phyloP scores from a whole-genome alignment of 2,329 filamentous ascomycete genomes.

The Cladophialophora psammophila region DNA sequence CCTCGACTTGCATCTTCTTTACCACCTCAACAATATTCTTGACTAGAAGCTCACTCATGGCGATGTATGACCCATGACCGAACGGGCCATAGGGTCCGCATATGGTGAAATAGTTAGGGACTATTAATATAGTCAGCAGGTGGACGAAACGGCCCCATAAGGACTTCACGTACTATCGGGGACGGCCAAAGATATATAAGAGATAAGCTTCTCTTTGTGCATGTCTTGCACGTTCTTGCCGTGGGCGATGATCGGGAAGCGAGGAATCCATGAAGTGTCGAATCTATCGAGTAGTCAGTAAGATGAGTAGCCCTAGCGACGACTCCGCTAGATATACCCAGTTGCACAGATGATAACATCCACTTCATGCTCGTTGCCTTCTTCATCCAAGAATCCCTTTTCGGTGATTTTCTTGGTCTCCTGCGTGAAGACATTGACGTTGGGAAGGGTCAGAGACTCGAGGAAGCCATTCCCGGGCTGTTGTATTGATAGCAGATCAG shows the following conservation, averaged over 20 bases:
- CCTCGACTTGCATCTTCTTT: constrained; percentile 25
- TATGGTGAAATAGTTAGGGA: constrained; percentile 42
- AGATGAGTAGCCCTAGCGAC: too few relatives aligned
- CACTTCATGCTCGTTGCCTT: too few relatives aligned
- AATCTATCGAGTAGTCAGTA: constrained; percentile 37
- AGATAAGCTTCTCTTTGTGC: too few relatives aligned
- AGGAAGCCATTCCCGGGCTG: too few relatives aligned
- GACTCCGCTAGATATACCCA: too few relatives aligned
- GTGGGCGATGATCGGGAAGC: constrained; percentile 28
- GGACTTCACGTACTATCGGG: too few relatives aligned
- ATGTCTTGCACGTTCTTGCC: constrained; percentile 26
- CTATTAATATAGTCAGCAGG: constrained; percentile 8
- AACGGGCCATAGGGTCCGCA: constrained; percentile 44
- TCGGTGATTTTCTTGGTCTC: too few relatives aligned
- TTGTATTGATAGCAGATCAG: too few relatives aligned
- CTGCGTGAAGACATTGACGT: too few relatives aligned
- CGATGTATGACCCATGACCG: constrained; percentile 36
- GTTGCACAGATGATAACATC: constrained; percentile 25
- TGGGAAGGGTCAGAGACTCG: too few relatives aligned
- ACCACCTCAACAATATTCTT: constrained; percentile 15
- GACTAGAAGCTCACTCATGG: constrained; percentile 10
- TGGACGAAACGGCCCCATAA: background rate
- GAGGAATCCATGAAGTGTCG: constrained; percentile 42
- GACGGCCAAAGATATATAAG: too few relatives aligned
- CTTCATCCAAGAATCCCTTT: too few relatives aligned